Evolutionary conservation across 306 rosid species (phyloP).

Genomic region (Rosa chinensis): DNA sequence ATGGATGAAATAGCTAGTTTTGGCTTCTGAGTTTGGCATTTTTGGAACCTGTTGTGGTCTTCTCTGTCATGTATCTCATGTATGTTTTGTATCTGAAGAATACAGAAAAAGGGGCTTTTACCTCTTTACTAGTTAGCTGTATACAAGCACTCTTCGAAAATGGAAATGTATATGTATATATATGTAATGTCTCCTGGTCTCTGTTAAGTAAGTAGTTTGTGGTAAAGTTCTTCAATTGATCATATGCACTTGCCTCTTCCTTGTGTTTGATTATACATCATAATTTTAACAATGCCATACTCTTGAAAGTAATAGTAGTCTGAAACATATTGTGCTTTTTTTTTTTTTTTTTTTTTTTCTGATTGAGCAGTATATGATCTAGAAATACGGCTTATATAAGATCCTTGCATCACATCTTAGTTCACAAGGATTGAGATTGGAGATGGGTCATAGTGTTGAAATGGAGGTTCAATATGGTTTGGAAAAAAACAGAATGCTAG

Average conservation of each 20-base stretch:
- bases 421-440: background rate
- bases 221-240: constrained; percentile 38
- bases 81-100: constrained; percentile 50
- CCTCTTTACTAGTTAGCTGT: constrained; percentile 69
- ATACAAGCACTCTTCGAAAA: constrained; percentile 56
- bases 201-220: constrained; percentile 32
- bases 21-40: constrained; percentile 50
- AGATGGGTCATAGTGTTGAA: background rate
- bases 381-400: background rate
- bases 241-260: constrained; percentile 19
- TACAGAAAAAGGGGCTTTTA: constrained; percentile 34
- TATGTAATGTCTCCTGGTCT: constrained; percentile 66
- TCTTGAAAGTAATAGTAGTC: background rate
- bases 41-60: constrained; percentile 56
- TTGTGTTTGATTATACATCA: background rate
- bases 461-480: background rate
- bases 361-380: background rate
- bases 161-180: constrained; percentile 57
- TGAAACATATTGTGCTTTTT: background rate
- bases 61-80: constrained; percentile 54
- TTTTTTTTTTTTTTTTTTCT: background rate
- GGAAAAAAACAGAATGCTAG: background rate
- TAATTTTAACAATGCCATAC: background rate
- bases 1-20: constrained; percentile 62
- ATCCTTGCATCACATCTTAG: background rate